Evolutionary conservation across 2,329 filamentous ascomycete genomes (phyloP), one percentile per base, ranked within the genome.

Genomic region (Dactylellina sp.): DNA sequence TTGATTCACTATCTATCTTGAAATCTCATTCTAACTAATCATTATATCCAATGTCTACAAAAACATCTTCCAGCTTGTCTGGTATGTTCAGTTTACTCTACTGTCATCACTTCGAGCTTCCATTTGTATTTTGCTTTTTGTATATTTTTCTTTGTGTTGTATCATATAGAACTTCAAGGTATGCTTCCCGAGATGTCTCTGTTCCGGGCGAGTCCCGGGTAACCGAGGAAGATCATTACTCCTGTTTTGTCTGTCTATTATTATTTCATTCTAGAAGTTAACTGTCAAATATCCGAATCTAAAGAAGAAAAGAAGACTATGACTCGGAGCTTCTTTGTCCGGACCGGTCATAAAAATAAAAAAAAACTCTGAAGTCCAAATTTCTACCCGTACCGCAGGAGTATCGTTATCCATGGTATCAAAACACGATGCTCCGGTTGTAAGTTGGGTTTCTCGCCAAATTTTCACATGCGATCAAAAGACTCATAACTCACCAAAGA

Each of bases 141-240:
- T n/a, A n/a, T n/a, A n/a, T 37, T 25, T 32, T 46, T 39, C 20
- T 50, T 46, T 63, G 57, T 71, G 56, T 71, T 71, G 65, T 63
- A 57, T 63, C 57, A 71, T 63, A 63, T n/a, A 9, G 5, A 32
- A 16, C 40, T 56, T 66, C 32, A 40, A 14, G 11, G 16, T 22
- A 22, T 56, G 5, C 44, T 22, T 47, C 14, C 39, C 22, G 28
- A 4, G 28, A 32, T 32, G 28, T 5, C 9, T 32, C 9, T 32
- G 28, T 5, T 9, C 28, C 28, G 28, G 9, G 28, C 28, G 35
- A 24, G 18, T 44, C 28, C 28, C 28, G 28, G 28, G 28, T 9
- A 32, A 9, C 28, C 28, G 28, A 32, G 9, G 28, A 32, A 9
- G 28, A 32, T 32, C 28, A 1, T 50, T 50, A 25, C 11, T 24